These are phyloP conservation scores for Cyclostephanos tholiformis DNA, from an alignment of 108 stramenopile species.

Conservation along the genomic window DNA sequence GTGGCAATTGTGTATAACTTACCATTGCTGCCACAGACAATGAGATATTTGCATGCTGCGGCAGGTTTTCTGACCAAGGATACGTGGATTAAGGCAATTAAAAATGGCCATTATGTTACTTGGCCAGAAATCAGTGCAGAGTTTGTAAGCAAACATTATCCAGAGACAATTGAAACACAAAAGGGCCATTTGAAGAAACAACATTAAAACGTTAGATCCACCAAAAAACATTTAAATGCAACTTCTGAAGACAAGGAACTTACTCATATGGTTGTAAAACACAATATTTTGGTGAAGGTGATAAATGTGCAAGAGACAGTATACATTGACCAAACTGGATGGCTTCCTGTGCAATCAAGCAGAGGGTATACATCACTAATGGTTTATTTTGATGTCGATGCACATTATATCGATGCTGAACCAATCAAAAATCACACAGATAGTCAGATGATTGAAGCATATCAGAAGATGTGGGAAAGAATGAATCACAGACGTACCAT, in stretches of 20 bases:
- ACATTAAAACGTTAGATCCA: conserved; percentile 28
- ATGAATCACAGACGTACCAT: too few species aligned
- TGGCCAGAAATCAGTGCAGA: conserved; percentile 13
- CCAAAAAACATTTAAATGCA: conserved; percentile 18
- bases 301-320: too few species aligned
- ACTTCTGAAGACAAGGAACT: not conserved
- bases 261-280: not conserved
- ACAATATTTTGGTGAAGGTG: conserved; percentile 15
- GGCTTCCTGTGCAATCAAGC: too few species aligned
- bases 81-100: not conserved
- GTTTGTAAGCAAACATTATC: conserved; percentile 9
- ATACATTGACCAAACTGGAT: too few species aligned
- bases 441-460: not conserved
- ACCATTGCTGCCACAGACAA: too few species aligned
- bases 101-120: not conserved
- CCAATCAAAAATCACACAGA: conserved; percentile 2
- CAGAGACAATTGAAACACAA: conserved; percentile 8
- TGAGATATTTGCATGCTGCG: too few species aligned
- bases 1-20: too few species aligned
- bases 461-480: too few species aligned
- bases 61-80: too few species aligned
- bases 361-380: too few species aligned
- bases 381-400: conserved; percentile 25
- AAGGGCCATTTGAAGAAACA: conserved; percentile 51
- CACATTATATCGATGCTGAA: conserved; percentile 31